Conservation (phyloP, 345 rosid species). For the Gossypium sturtianum region DNA sequence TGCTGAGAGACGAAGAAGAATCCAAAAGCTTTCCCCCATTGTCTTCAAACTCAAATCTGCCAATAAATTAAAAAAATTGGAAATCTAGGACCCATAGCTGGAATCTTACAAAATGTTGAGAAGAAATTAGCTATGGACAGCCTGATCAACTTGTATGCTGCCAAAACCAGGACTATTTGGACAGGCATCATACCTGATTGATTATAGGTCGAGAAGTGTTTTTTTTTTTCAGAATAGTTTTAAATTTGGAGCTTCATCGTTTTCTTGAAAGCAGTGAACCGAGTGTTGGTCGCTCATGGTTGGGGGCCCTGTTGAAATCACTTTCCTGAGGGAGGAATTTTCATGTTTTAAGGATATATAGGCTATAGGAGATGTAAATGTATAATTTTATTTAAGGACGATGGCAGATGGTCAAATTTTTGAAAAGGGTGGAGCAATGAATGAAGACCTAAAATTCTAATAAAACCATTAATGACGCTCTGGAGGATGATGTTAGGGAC, state of each 20-base stretch:
- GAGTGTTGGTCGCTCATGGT: no score
- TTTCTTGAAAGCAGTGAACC: no score
- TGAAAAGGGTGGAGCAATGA: slow-evolving; percentile 15
- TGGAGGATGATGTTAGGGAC: not conserved
- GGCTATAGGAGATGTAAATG: not conserved
- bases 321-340: not conserved
- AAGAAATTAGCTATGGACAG: not conserved
- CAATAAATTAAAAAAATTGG: not conserved
- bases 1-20: not conserved
- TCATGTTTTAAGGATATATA: not conserved
- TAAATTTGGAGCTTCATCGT: no score
- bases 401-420: not conserved
- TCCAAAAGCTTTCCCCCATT: slow-evolving; percentile 15
- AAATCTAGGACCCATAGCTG: slow-evolving; percentile 1
- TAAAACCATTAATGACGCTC: slow-evolving; percentile 2
- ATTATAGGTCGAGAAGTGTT: not conserved
- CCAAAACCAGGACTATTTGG: slow-evolving; percentile 13
- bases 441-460: slow-evolving; percentile 13
- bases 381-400: no score
- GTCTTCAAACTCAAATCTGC: not conserved
- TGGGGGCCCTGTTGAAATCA: not conserved
- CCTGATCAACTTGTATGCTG: slow-evolving; percentile 21
- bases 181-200: not conserved
- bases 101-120: slow-evolving; percentile 11
- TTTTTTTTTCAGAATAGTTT: no score